Evolutionary conservation across 257 asterid genomes (phyloP).

Genomic region (Knoxia roxburghii): DNA sequence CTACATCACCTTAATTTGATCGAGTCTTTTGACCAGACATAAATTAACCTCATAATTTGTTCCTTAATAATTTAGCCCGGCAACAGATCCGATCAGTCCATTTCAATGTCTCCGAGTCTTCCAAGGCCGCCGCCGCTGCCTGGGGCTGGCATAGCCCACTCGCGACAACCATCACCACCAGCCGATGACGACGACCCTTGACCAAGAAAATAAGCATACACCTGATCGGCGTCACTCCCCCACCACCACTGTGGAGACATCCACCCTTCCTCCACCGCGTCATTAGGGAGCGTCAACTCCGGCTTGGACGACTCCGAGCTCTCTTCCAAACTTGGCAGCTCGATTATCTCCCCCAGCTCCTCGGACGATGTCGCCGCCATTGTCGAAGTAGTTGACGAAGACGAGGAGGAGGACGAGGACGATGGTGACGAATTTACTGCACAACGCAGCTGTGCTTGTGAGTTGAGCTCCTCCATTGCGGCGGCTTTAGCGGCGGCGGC

Average conservation of each 20-base stretch:
- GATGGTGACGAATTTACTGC: background rate
- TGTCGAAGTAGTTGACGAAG: slow-evolving; percentile 5
- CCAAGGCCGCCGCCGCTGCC: slow-evolving; percentile 18
- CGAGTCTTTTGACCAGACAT: too few relatives aligned
- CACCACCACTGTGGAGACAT: slow-evolving; percentile 58
- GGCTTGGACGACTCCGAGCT: slow-evolving; percentile 37
- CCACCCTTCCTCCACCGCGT: slow-evolving; percentile 60
- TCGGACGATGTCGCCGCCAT: slow-evolving; percentile 30
- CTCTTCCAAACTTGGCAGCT: slow-evolving; percentile 74
- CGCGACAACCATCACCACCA: slow-evolving; percentile 26
- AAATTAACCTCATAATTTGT: too few relatives aligned
- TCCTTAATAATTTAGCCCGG: too few relatives aligned
- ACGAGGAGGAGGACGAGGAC: background rate
- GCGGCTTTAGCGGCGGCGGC: slow-evolving; percentile 35
- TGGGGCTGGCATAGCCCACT: slow-evolving; percentile 20
- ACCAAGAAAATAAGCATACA: slow-evolving; percentile 36
- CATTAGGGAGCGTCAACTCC: slow-evolving; percentile 34
- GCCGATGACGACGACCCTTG: slow-evolving; percentile 16
- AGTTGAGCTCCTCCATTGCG: slow-evolving; percentile 24
- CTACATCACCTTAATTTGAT: too few relatives aligned
- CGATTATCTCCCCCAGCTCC: slow-evolving; percentile 67
- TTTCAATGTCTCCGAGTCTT: slow-evolving; percentile 20
- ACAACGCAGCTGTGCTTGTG: background rate
- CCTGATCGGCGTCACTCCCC: slow-evolving; percentile 39
- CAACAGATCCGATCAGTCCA: too few relatives aligned